Evolutionary conservation across 306 rosid species (phyloP), one percentile per base, ranked within the genome.

Genomic region (Pueraria montana): DNA sequence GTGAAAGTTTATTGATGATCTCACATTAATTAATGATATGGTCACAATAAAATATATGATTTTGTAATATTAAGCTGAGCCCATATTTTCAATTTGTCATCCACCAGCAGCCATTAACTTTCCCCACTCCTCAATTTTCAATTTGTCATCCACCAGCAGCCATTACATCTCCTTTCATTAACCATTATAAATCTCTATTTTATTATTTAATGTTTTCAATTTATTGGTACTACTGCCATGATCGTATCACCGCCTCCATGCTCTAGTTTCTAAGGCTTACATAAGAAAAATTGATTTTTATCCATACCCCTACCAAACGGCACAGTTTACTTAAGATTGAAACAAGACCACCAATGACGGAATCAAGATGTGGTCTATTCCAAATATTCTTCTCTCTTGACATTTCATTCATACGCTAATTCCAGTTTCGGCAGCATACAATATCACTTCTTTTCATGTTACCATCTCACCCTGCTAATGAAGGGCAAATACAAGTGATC

Each of bases 401-500:
- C 23, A 49, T 49, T 30, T 42, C 34, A 18, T 69, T 42, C 17
- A 42, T 40, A 10, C 24, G 56, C 24, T 71, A 46, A 48, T 45
- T 16, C 5, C 26, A 49, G 77, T 17, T 24, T 61, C 76, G 7
- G 59, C 38, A 64, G 27, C 21, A 58, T 27, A 61, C 23, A 69
- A 26, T 66, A 36, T 42, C 18, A 11, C 48, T 38, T 12, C 21
- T 17, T 42, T 69, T 46, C 70, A 75, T 65, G n/a, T n/a, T 40
- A 50, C 71, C 32, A n/a, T 79, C 45, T 74, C 13, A 66, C 18
- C 52, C 42, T 65, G 80, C 49, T 64, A 13, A 52, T 13, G 26
- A 53, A 13, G 64, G 55, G 61, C 52, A 70, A 72, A 45, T 43
- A 68, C 45, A 72, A 50, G 38, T 74, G 53, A 86, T 53, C 49